Evolutionary conservation across 176 grass and related monocot species (phyloP), one percentile per base, ranked within the genome.

Genomic region (Oryza coarctata): DNA sequence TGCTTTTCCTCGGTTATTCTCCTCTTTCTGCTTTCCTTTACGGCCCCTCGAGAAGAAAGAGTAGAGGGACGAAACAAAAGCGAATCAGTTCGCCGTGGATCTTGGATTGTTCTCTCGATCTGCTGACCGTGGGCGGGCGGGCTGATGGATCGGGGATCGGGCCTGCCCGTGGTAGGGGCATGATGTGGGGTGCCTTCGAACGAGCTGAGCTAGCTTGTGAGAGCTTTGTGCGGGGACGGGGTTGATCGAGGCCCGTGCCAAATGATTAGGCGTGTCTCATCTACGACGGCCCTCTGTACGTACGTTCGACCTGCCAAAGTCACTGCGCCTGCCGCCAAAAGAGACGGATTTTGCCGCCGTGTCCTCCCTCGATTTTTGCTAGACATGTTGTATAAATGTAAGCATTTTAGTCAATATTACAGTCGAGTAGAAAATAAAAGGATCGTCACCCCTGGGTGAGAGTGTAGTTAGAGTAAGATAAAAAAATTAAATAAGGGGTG

Each of bases 51-150:
- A 61, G 35, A 9, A 39, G 38, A 11, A 39, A 39, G 38, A 39
- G 38, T 11, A 33, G 76, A 40, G 49, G 32, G 63, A 27, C 17
- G 77, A 61, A 39, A 35, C 57, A 74, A 74, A 83, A 65, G 70
- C 25, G 26, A n/a, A 22, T 23, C 17, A 20, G 20, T 27, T 33
- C 22, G n/a, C 15, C 44, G 63, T 84, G 82, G 44, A 69, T 67
- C 73, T 58, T 76, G 82, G 81, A 82, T 72, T 71, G 68, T 82
- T 82, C 68, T 82, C 68, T 74, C 71, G 41, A 9, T 72, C 41
- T 70, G 22, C 68, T 26, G 38, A 39, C 14, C 28, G 40, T 27
- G 70, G 25, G 36, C 25, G 62, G 39, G 22, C 39, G 27, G 39
- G 32, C 18, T 64, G 27, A 39, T 39, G 38, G 38, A 10, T 6